A percentile compares a stretch with the other conserved stretches of the same genome.
These are phyloP conservation scores for Kwoniella dendrophila DNA, from an alignment of 768 basidiomycete species.

Conservation along the genomic window DNA sequence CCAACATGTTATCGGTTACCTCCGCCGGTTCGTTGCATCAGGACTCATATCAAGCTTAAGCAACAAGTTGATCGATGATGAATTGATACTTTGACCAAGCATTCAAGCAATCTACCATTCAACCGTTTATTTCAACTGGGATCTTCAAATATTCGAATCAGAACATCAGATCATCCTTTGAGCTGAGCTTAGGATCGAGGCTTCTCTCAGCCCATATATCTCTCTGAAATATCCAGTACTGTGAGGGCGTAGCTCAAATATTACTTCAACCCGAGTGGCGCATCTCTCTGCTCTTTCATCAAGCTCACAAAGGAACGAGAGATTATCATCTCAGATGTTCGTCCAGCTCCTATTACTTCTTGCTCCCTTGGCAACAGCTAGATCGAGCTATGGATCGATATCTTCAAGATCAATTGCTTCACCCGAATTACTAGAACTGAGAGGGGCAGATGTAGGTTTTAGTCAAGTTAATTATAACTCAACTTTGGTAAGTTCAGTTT, in stretches of 20 bases:
- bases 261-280: too few species aligned
- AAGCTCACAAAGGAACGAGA: neutral
- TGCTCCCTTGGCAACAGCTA: neutral
- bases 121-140: too few species aligned
- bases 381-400: constrained; percentile 10
- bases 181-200: too few species aligned
- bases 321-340: constrained; percentile 6
- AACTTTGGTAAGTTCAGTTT: constrained; percentile 5
- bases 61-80: neutral
- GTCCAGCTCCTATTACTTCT: constrained; percentile 3
- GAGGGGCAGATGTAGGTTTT: constrained; percentile 10
- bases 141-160: too few species aligned
- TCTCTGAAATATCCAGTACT: too few species aligned
- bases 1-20: neutral
- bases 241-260: too few species aligned
- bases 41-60: too few species aligned
- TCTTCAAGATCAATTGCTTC: constrained; percentile 6
- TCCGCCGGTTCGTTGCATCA: constrained; percentile 1
- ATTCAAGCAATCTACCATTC: too few species aligned
- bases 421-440: constrained; percentile 7
- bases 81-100: too few species aligned
- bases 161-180: too few species aligned
- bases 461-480: constrained; percentile 12
- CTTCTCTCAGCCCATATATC: too few species aligned
- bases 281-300: neutral